Evolutionary conservation across 169 alveolate genomes (phyloP), one percentile per base, ranked within the genome.

Genomic region (Plasmodium gallinaceum): DNA sequence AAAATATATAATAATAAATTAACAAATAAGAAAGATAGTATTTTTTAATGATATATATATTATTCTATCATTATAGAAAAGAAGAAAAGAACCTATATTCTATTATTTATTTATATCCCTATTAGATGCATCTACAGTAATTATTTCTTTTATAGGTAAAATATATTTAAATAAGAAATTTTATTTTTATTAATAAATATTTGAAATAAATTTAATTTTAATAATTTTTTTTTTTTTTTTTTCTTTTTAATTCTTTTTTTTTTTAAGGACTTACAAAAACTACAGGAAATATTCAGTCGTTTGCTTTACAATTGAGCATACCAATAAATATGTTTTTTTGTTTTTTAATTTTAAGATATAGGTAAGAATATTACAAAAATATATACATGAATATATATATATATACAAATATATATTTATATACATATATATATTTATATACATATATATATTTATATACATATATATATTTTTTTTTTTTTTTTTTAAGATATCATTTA

Each of bases 261-360:
- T 20, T 46, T 16, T 72, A 45, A 74, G 88, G 88, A 12, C 72
- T 76, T 45, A 76, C 89, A 9, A 76, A 76, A 76, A 76, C 89
- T 42, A 64, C 89, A 14, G 89, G 89, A 18, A 76, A 76, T 37
- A 76, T 76, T 6, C 89, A 76, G n/a, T 76, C 89, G 14, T 76
- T 76, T 54, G 75, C 64, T 32, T 16, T 64, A 39, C 89, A 76
- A 54, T 42, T 76, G 57, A 76, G 66, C 42, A 76, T 76, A 24
- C 89, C 89, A 20, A 24, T 76, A 24, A 76, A 76, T 48, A 76
- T 76, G 89, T 76, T 62, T 18, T 76, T 76, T 51, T 76, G 89
- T 39, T 76, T 76, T 22, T 46, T 76, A 37, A 62, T 76, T 12
- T 32, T 76, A 26, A 52, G 69, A 76, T 76, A 76, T 57, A 62